Conservation (phyloP, 2,329 filamentous ascomycete genomes). For the Fusarium goolgardi region DNA sequence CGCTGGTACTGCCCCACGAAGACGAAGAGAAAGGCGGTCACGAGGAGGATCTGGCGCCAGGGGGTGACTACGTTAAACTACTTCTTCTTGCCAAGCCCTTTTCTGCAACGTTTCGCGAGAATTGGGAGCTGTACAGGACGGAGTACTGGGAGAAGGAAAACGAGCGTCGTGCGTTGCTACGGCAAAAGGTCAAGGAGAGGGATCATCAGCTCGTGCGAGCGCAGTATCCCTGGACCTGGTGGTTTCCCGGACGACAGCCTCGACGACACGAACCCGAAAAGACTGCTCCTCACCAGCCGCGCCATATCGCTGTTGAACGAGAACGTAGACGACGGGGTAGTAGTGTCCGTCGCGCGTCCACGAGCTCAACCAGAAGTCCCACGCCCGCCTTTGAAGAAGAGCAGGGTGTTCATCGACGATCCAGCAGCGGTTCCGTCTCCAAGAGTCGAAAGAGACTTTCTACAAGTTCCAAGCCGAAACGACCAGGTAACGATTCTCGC, state of each 20-base stretch:
- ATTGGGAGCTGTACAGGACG: constrained; percentile 93
- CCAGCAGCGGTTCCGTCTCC: constrained; percentile 62
- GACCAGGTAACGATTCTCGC: constrained; percentile 60
- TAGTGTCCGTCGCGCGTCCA: constrained; percentile 65
- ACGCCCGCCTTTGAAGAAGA: constrained; percentile 63
- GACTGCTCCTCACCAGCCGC: constrained; percentile 51
- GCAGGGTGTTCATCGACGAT: constrained; percentile 55
- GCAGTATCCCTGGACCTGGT: constrained; percentile 83
- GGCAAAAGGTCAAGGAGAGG: constrained; percentile 74
- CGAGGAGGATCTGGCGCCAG: constrained; percentile 90
- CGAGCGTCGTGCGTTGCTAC: constrained; percentile 80
- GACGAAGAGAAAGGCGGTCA: constrained; percentile 75
- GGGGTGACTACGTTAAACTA: constrained; percentile 92
- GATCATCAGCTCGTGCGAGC: constrained; percentile 75
- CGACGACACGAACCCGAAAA: constrained; percentile 55
- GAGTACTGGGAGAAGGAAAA: constrained; percentile 99
- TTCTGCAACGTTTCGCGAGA: constrained; percentile 91
- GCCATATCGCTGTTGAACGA: constrained; percentile 57
- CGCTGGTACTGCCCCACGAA: constrained; percentile 57
- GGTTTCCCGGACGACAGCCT: constrained; percentile 75
- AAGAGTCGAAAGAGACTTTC: constrained; percentile 65
- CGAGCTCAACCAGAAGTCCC: constrained; percentile 62
- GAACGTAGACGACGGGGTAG: constrained; percentile 63
- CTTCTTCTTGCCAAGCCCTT: constrained; percentile 94
- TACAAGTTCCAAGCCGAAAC: constrained; percentile 57